Evolutionary conservation across 495 filamentous ascomycete species (phyloP).

Genomic region (Copromyces sp.): DNA sequence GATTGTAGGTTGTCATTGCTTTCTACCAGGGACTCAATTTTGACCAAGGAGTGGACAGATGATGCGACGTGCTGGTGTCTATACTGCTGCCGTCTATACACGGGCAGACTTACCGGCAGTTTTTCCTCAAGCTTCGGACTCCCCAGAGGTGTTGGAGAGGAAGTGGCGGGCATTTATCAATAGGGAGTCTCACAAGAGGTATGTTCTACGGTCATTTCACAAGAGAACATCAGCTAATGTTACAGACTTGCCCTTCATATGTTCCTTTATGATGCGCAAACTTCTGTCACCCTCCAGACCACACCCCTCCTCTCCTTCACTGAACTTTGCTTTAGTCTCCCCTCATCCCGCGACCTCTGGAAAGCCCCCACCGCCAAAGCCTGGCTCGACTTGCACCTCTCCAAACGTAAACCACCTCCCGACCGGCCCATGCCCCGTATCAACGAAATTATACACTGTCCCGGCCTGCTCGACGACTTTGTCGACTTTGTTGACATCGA

Average conservation of each 20-base stretch:
- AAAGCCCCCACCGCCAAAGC: conserved; percentile 36
- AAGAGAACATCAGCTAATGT: not conserved
- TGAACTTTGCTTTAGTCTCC: conserved; percentile 45
- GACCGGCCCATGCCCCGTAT: conserved; percentile 8
- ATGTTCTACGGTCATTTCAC: not conserved
- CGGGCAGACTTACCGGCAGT: not conserved
- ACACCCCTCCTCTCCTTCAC: conserved; percentile 47
- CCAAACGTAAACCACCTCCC: not conserved
- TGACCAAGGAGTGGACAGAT: conserved; percentile 10
- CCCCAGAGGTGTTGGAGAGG: conserved; percentile 29
- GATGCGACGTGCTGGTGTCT: conserved; percentile 27
- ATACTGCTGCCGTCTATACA: conserved; percentile 1
- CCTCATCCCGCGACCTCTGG: conserved; percentile 39
- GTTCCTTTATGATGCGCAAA: conserved; percentile 45
- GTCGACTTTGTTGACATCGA: conserved; percentile 33
- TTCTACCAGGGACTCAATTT: not conserved
- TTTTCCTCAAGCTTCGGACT: conserved; percentile 27
- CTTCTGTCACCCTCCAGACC: conserved; percentile 39
- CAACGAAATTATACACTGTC: conserved; percentile 8
- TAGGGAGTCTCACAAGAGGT: conserved; percentile 31
- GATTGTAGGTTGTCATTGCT: conserved; percentile 16
- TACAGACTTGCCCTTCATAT: conserved; percentile 39
- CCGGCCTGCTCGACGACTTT: conserved; percentile 20
- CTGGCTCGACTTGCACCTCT: conserved; percentile 40
- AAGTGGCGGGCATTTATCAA: conserved; percentile 41